Conservation (phyloP, 192 early-diverging fungal species). For the Fimicolochytrium jonesii region DNA sequence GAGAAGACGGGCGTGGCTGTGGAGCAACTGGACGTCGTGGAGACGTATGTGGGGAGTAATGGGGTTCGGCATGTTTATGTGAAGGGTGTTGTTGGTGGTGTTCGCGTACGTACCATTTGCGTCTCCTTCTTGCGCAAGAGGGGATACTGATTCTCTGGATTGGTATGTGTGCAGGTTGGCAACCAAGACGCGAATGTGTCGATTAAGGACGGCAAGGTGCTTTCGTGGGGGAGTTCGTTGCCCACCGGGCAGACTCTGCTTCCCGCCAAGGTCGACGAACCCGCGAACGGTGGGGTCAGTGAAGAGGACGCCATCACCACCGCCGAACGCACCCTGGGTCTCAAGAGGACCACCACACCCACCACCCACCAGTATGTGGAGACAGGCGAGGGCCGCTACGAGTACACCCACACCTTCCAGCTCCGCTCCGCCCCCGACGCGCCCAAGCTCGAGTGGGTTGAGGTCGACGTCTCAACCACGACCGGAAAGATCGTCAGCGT, state of each 20-base stretch:
- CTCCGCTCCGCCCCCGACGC: not conserved
- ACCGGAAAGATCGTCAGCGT: slow-evolving; percentile 25
- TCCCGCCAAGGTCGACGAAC: not conserved
- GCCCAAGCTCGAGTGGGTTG: slow-evolving; percentile 19
- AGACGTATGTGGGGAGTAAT: not conserved
- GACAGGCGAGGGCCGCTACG: slow-evolving; percentile 6
- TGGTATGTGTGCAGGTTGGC: no score
- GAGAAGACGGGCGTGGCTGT: not conserved
- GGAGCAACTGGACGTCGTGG: not conserved
- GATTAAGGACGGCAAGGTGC: slow-evolving; percentile 21
- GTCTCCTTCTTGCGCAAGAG: no score
- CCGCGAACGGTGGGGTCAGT: not conserved
- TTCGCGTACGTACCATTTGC: no score
- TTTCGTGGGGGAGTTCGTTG: slow-evolving; percentile 11
- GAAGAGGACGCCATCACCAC: slow-evolving; percentile 1
- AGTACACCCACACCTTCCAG: slow-evolving; percentile 21
- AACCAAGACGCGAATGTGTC: slow-evolving; percentile 25
- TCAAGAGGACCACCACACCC: not conserved
- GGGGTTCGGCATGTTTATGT: slow-evolving; percentile 9
- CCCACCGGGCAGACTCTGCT: not conserved
- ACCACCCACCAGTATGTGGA: slow-evolving; percentile 7
- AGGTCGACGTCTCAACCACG: slow-evolving; percentile 22
- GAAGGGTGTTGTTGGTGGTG: not conserved
- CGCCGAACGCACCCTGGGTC: slow-evolving; percentile 11
- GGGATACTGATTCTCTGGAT: no score